These are phyloP conservation scores for Lyophyllum semitale DNA, from an alignment of 768 basidiomycete genomes.

Conservation along the genomic window DNA sequence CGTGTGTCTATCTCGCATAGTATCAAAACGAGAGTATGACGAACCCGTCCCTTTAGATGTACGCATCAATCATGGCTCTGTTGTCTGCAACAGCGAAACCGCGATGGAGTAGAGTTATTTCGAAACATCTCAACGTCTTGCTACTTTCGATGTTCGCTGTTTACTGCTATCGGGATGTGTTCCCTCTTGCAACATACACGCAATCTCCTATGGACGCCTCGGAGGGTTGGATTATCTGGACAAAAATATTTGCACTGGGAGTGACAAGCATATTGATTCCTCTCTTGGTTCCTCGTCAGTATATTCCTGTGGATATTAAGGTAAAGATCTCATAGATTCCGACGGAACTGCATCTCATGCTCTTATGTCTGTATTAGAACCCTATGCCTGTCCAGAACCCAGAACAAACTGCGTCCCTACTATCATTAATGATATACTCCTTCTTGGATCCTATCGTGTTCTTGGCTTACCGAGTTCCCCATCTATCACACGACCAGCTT, in stretches of 20 bases:
- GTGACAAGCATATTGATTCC: constrained; percentile 52
- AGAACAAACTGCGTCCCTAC: constrained; percentile 52
- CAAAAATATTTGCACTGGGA: constrained; percentile 46
- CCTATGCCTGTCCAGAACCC: constrained; percentile 38
- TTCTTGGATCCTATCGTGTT: constrained; percentile 59
- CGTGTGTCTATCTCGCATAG: constrained; percentile 5
- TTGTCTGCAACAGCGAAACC: constrained; percentile 38
- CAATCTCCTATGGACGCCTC: constrained; percentile 46
- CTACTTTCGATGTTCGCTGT: constrained; percentile 48
- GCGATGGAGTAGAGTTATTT: constrained; percentile 36
- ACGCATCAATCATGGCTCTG: constrained; percentile 45
- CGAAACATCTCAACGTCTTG: constrained; percentile 48
- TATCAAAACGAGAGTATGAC: neutral
- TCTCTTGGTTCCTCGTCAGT: constrained; percentile 54
- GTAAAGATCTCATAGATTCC: constrained; percentile 10
- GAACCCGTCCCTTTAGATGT: constrained; percentile 32
- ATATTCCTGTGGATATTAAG: constrained; percentile 58
- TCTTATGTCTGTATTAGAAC: constrained; percentile 28
- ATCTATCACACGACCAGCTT: constrained; percentile 52
- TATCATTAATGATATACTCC: constrained; percentile 45
- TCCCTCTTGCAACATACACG: constrained; percentile 59
- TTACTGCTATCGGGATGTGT: constrained; percentile 61
- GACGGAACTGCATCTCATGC: neutral
- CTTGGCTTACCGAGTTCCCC: constrained; percentile 45
- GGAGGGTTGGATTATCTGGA: constrained; percentile 56